Base-by-base conservation (phyloP, 805 yeast genomes). In the Myxozyma vanderwaltii region DNA sequence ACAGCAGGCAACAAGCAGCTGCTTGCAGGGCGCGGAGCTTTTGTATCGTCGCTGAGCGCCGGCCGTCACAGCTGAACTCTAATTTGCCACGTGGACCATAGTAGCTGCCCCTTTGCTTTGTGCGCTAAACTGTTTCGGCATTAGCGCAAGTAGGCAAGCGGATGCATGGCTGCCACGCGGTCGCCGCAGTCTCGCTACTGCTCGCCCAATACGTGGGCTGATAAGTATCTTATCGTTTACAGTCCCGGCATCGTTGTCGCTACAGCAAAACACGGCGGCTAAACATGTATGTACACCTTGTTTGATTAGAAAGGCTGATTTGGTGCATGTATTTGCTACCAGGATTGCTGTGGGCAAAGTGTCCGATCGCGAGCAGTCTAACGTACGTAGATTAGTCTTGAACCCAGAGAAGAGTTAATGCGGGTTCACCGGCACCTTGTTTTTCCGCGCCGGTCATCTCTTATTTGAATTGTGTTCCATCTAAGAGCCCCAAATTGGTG, bases 131-230 rank as follows among this genome's bases (percentile, higher is more conserved):
- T n/a, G n/a, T n/a, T n/a, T n/a, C n/a, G n/a, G n/a, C 13, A 29
- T 15, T 24, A 4, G 6, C 38, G 46, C 54, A 17, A 19, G 15
- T n/a, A 36, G 15, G 4, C 13, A n/a, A 26, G 2, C 15, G 46
- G 45, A 8, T 23, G 38, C 46, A 27, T 50, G 54, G 54, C 46
- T 10, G 54, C 46, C 54, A 50, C 54, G 54, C 46, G 54, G 54
- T 29, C 45, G 54, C 54, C 54, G 54, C 54, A 40, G 46, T 24
- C 46, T 50, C 46, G 52, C 52, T 48, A 21, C 52, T 13, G 10
- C 43, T 2, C 21, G 41, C 41, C 10, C 21, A 15, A 4, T 38
- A 3, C 43, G 21, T 4, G 7, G 10, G 2, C 15, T 8, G 17
- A 4, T n/a, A 8, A n/a, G 8, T 38, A 2, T 4, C 43, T 29